Evolutionary conservation across 768 basidiomycete genomes (phyloP).

Genomic region (Leccinum ochraceum): DNA sequence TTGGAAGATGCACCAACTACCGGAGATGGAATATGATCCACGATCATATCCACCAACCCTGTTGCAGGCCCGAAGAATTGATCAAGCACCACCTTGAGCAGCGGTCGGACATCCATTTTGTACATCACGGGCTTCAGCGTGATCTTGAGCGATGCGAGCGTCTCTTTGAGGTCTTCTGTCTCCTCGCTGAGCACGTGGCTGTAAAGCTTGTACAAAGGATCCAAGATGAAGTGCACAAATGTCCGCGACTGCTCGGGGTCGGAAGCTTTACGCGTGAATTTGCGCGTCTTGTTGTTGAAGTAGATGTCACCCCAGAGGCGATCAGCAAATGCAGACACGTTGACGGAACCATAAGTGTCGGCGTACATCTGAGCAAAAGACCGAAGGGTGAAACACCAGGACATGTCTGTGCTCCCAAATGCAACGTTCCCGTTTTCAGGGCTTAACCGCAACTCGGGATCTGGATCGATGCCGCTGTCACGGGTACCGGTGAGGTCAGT

Average conservation of each 20-base stretch:
- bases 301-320: slow-evolving; percentile 99
- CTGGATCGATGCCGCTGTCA: slow-evolving; percentile 76
- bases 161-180: slow-evolving; percentile 81
- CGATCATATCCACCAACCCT: slow-evolving; percentile 92
- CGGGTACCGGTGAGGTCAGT: slow-evolving; percentile 1
- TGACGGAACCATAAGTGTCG: slow-evolving; percentile 83
- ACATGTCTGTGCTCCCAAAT: slow-evolving; percentile 96
- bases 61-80: slow-evolving; percentile 94
- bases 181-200: slow-evolving; percentile 94
- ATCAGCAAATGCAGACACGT: slow-evolving; percentile 83
- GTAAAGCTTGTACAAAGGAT: slow-evolving; percentile 97
- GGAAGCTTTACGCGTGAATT: slow-evolving; percentile 83
- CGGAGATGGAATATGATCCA: slow-evolving; percentile 87
- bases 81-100: slow-evolving; percentile 89
- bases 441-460: slow-evolving; percentile 84
- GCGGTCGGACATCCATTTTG: slow-evolving; percentile 97
- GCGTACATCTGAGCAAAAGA: slow-evolving; percentile 98
- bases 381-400: slow-evolving; percentile 93
- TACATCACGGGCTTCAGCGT: slow-evolving; percentile 89
- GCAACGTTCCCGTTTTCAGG: slow-evolving; percentile 97
- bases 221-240: slow-evolving; percentile 95
- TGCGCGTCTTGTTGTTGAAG: slow-evolving; percentile 80
- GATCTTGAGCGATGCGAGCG: slow-evolving; percentile 77
- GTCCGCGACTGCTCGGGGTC: slow-evolving; percentile 76
- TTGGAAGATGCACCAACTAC: slow-evolving; percentile 57